Evolutionary conservation across 495 filamentous ascomycete species (phyloP).

Genomic region (Xylaria palmicola): DNA sequence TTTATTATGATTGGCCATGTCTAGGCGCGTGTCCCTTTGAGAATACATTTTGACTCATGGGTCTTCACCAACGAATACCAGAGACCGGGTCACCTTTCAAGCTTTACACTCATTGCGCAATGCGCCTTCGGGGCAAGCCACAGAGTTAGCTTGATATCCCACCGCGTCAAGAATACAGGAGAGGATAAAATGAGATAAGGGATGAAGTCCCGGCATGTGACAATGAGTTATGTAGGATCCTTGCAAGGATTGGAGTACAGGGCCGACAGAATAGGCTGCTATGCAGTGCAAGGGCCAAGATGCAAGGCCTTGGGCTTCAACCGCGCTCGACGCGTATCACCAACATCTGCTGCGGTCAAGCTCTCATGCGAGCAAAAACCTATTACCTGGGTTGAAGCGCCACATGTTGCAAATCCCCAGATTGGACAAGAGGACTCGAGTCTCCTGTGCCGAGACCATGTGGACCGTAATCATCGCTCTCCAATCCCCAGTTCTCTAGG

Average conservation of each 20-base stretch:
- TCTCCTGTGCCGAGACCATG: neutral
- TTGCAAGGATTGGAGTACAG: constrained; percentile 8
- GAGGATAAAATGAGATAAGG: neutral
- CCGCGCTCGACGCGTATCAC: neutral
- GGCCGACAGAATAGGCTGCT: neutral
- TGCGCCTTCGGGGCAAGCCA: constrained; percentile 1
- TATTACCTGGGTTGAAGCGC: neutral
- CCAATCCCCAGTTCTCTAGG: neutral
- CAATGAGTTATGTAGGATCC: neutral
- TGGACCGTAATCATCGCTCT: neutral
- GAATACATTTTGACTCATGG: constrained; percentile 1
- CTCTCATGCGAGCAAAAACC: neutral
- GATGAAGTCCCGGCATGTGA: neutral
- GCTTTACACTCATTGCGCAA: constrained; percentile 23
- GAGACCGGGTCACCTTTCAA: constrained; percentile 24
- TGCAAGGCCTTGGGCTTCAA: neutral
- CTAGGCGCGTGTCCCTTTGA: constrained; percentile 2
- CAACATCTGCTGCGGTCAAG: neutral
- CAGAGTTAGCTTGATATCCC: constrained; percentile 4
- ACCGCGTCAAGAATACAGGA: neutral
- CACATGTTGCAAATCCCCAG: neutral
- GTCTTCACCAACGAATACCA: constrained; percentile 25
- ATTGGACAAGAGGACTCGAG: neutral
- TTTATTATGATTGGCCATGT: constrained; percentile 18
- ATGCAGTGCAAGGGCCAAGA: neutral